Evolutionary conservation across 768 basidiomycete species (phyloP), one percentile per base, ranked within the genome.

Genomic region (Hypsizygus marmoreus): DNA sequence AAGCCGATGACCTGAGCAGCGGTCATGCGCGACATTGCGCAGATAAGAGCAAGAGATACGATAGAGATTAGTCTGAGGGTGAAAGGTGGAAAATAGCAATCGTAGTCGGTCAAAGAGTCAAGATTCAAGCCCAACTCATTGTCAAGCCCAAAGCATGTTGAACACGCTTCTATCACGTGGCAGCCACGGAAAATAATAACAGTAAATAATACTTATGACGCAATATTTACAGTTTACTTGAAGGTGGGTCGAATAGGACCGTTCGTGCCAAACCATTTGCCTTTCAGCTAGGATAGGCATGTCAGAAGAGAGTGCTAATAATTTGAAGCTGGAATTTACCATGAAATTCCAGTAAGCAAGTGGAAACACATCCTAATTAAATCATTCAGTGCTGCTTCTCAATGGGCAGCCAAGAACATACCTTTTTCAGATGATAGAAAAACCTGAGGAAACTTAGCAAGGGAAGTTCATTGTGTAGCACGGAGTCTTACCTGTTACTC

Each of bases 371-470:
- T 82, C 77, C 79, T 80, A 45, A 4, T 35, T 29, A 7, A 20
- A 16, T 26, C 16, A 40, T 29, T 58, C 38, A 60, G 36, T 33
- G 12, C 17, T 8, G 26, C 13, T 20, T 23, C 10, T 6, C 17
- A 34, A n/a, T 17, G 20, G 42, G n/a, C 37, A 13, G 16, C 6
- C 43, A 28, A 40, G 24, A 14, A 53, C 53, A 14, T 60, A 79
- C 85, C 76, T 86, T 95, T 68, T 94, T 95, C 40, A 97, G 67
- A 66, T 94, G 82, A 68, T 93, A 97, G 75, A 88, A 95, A 3
- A 82, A 51, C 45, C 86, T 87, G 56, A 25, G 48, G 19, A 3
- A 2, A 31, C n/a, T 22, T 14, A 29, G 29, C 16, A 13, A 25
- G 4, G 19, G 4, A 41, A n/a, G 22, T 30, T 30, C 25, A 32